These are phyloP conservation scores for Brassica hybrid DNA, from an alignment of 441 rosid species.

Conservation along the genomic window DNA sequence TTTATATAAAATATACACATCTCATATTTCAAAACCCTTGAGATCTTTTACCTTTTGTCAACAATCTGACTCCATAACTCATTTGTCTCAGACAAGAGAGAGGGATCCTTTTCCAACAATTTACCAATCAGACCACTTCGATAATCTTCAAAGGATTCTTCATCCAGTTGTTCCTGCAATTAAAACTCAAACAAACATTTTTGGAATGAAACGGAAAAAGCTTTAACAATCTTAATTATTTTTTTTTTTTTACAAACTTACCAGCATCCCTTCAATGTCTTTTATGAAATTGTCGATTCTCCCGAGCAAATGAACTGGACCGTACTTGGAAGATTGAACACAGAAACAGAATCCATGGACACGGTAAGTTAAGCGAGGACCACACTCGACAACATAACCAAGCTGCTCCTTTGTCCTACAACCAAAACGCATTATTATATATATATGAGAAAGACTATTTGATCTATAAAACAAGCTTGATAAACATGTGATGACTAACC, in stretches of 20 bases:
- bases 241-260: conserved; percentile 42
- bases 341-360: conserved; percentile 85
- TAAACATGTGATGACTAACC: conserved; percentile 54
- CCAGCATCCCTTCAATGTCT: conserved; percentile 67
- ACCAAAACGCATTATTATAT: conserved; percentile 5
- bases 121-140: conserved; percentile 75
- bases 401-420: conserved; percentile 97
- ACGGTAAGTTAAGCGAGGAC: conserved; percentile 77
- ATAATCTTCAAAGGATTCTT: conserved; percentile 74
- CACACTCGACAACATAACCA: conserved; percentile 90
- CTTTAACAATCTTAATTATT: not conserved
- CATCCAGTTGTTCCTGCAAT: conserved; percentile 70
- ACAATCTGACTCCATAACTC: too few species aligned
- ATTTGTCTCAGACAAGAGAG: conserved; percentile 60
- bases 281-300: conserved; percentile 56
- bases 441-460: conserved; percentile 19
- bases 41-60: too few species aligned
- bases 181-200: not conserved
- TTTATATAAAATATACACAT: too few species aligned
- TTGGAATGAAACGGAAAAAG: not conserved
- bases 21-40: too few species aligned
- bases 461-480: not conserved
- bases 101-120: conserved; percentile 91
- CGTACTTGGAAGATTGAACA: conserved; percentile 87
- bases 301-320: conserved; percentile 77